Base-by-base conservation (phyloP, 306 rosid genomes). In the Carpinus fangiana region DNA sequence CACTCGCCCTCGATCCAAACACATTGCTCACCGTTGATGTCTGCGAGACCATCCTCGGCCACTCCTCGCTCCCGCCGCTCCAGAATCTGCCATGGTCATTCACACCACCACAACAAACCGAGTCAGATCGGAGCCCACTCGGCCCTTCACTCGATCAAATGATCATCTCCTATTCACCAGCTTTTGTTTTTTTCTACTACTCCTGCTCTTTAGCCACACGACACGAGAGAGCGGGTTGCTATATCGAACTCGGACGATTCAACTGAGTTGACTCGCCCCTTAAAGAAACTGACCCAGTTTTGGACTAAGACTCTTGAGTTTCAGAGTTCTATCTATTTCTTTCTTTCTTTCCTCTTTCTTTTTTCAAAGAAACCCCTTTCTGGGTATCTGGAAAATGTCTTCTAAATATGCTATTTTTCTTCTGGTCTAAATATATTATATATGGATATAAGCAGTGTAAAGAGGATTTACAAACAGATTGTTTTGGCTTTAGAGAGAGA, bases 1-100 rank as follows among this genome's bases (percentile, higher is more conserved):
- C 93, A 20, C 65, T 78, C 5, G 90, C 90, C 75, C 89, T 82
- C 55, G 96, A 93, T 12, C 99, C 98, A 56, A 95, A 93, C 68
- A 93, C 89, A 41, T 91, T 95, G 17, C 90, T 80, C 71, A 91
- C 93, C 76, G 96, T 88, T 13, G 99, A 83, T 28, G 88, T 84
- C 74, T 91, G 90, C 1, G 99, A 97, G 4, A 90, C 96, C 97
- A 95, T 95, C 82, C 83, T 84, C 17, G 98, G 99, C 98, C 98
- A 95, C 36, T 82, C 73, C 81, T 91, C 99, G 48, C 81, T 81
- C 83, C 90, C 73, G 70, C 96, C 91, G 16, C 93, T 86, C 99
- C 98, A 95, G 65, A 73, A 95, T 80, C 98, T 93, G 59, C 14
- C 18, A 18, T 50, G 12, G 14, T 13, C 67, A 50, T 36, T 48